A percentile compares a stretch with the other conserved stretches of the same genome.
Conservation (phyloP, 805 yeast species). For the Kluyveromyces aestuarii region DNA sequence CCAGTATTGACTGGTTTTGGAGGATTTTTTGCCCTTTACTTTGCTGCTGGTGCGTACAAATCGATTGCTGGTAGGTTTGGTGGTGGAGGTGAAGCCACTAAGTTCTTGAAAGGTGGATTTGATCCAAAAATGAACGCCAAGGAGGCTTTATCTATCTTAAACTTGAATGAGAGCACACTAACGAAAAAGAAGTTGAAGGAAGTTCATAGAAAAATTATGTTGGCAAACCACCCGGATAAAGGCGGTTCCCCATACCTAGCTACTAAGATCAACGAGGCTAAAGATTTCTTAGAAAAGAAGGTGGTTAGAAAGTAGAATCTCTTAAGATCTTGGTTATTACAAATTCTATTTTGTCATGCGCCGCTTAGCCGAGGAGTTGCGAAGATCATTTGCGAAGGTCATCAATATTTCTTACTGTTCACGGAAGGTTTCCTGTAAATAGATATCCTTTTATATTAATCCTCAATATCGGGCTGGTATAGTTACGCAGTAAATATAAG, state of each 20-base stretch:
- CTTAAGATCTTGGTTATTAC: no score
- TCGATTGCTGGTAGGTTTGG: conserved; percentile 33
- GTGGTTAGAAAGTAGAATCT: conserved; percentile 15
- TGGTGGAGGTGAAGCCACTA: conserved; percentile 47
- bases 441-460: not conserved
- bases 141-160: conserved; percentile 82
- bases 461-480: not conserved
- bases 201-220: conserved; percentile 78
- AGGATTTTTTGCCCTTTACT: conserved; percentile 52
- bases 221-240: conserved; percentile 89
- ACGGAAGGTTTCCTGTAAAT: not conserved
- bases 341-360: no score
- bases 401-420: not conserved
- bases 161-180: conserved; percentile 57
- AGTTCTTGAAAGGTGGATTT: conserved; percentile 77
- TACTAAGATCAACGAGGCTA: conserved; percentile 87
- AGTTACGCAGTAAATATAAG: not conserved
- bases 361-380: not conserved
- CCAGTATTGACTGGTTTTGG: conserved; percentile 70
- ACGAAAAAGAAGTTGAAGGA: conserved; percentile 66
- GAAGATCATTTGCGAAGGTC: not conserved
- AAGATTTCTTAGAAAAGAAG: conserved; percentile 37
- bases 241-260: conserved; percentile 91
- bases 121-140: conserved; percentile 83
- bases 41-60: conserved; percentile 59